These are phyloP conservation scores for Trametes cingulata DNA, from an alignment of 768 basidiomycete species.

Conservation along the genomic window DNA sequence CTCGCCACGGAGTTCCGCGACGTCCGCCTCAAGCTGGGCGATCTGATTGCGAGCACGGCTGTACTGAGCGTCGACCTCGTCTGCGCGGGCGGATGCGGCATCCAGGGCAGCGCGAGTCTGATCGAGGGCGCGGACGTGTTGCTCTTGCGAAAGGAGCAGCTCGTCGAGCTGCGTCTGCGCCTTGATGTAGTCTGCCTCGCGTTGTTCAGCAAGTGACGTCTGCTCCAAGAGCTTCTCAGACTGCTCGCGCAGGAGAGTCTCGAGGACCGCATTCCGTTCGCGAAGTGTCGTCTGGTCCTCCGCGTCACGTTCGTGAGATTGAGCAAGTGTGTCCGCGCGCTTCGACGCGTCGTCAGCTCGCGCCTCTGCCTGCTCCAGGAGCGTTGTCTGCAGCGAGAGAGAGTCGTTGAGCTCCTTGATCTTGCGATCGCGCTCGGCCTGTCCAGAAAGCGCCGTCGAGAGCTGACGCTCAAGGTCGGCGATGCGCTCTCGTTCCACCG, in stretches of 20 bases:
- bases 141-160: slow-evolving; percentile 67
- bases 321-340: slow-evolving; percentile 75
- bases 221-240: slow-evolving; percentile 72
- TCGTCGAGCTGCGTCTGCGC: slow-evolving; percentile 72
- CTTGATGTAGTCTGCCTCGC: slow-evolving; percentile 73
- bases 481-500: slow-evolving; percentile 78
- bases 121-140: slow-evolving; percentile 86
- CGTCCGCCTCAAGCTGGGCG: slow-evolving; percentile 67
- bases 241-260: slow-evolving; percentile 72
- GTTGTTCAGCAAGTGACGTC: slow-evolving; percentile 72
- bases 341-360: slow-evolving; percentile 72
- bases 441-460: slow-evolving; percentile 59
- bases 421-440: slow-evolving; percentile 66
- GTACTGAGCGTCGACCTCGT: slow-evolving; percentile 77
- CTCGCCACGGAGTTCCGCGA: slow-evolving; percentile 79
- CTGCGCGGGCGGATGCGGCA: slow-evolving; percentile 72
- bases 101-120: slow-evolving; percentile 79
- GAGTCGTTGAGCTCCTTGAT: slow-evolving; percentile 72
- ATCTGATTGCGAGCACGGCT: slow-evolving; percentile 71
- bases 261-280: slow-evolving; percentile 56
- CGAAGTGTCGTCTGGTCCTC: slow-evolving; percentile 74
- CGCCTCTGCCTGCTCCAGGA: slow-evolving; percentile 79
- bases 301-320: slow-evolving; percentile 59
- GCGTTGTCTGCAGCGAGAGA: slow-evolving; percentile 71
- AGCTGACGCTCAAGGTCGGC: slow-evolving; percentile 74